A percentile compares a stretch with the other conserved stretches of the same genome.
phyloP scores from a whole-genome alignment of 2,329 filamentous ascomycete genomes.

The Fusarium sp. region DNA sequence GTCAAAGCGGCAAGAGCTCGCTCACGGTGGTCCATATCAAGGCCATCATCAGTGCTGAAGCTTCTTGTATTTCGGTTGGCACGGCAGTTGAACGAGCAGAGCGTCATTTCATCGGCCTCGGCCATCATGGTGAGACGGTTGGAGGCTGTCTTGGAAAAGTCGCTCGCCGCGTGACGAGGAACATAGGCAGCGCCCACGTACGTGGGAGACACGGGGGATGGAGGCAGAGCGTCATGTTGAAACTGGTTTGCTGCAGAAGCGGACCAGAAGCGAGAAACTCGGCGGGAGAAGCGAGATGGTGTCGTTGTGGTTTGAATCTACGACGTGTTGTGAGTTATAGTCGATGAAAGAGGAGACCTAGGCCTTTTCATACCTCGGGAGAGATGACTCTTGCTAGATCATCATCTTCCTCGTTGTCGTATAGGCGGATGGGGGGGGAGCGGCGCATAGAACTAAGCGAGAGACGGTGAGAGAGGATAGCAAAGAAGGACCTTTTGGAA shows the following conservation, averaged over 20 bases:
- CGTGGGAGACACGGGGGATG: constrained; percentile 13
- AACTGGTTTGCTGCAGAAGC: constrained; percentile 35
- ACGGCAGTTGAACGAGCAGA: constrained; percentile 35
- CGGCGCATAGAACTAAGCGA: constrained; percentile 19
- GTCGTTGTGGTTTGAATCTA: constrained; percentile 9
- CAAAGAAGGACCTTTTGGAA: constrained; percentile 26
- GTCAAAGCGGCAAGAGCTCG: constrained; percentile 32
- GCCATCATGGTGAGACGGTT: constrained; percentile 31
- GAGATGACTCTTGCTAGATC: constrained; percentile 5
- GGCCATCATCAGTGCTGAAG: constrained; percentile 18
- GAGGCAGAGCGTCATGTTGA: constrained; percentile 7
- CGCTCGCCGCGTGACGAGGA: constrained; percentile 45
- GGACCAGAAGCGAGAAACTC: constrained; percentile 40
- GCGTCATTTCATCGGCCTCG: constrained; percentile 36
- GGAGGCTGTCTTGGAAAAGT: constrained; percentile 42
- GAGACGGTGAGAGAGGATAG: constrained; percentile 25
- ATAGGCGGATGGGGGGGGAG: constrained; percentile 18
- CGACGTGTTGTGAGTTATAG: neutral
- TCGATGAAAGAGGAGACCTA: neutral
- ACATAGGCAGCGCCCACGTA: constrained; percentile 38
- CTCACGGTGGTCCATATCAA: constrained; percentile 27
- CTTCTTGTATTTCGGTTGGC: constrained; percentile 3
- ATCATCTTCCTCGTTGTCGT: constrained; percentile 27
- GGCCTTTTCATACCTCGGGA: constrained; percentile 9
- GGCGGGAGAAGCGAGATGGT: constrained; percentile 28